Evolutionary conservation across 176 grass and related monocot species (phyloP).

Genomic region (sorghum (Sorghum bicolor)): DNA sequence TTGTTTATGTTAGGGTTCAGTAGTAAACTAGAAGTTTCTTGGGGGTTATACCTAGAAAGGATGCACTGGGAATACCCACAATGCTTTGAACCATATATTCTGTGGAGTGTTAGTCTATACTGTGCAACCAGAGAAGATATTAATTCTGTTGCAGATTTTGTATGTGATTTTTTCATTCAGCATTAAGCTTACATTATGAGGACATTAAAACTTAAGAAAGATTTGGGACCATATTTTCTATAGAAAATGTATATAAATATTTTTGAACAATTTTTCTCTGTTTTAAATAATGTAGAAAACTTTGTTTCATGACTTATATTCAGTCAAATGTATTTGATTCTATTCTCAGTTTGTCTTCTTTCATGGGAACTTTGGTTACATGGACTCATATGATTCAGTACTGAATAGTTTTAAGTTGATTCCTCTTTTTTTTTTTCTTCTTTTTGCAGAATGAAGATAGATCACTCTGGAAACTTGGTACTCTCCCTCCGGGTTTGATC

Average conservation of each 20-base stretch:
- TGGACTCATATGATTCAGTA: not conserved
- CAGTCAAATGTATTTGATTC: not conserved
- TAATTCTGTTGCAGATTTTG: not conserved
- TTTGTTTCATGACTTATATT: not conserved
- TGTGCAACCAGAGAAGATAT: not conserved
- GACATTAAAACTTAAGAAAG: not conserved
- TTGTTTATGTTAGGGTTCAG: not conserved
- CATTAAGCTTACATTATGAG: constrained; percentile 15
- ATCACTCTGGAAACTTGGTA: constrained; percentile 77
- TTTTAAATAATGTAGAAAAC: not conserved
- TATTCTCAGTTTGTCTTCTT: constrained; percentile 13
- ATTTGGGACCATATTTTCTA: not conserved
- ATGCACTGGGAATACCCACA: not conserved
- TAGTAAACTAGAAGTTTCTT: not conserved
- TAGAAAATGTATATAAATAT: not conserved
- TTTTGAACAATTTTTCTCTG: not conserved
- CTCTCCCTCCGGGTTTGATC: constrained; percentile 80
- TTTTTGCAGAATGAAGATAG: constrained; percentile 63
- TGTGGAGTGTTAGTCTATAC: not conserved
- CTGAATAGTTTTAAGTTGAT: constrained; percentile 2
- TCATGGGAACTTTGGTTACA: not conserved
- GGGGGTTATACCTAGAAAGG: not conserved
- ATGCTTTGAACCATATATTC: constrained; percentile 5
- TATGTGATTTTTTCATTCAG: not conserved
- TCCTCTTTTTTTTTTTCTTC: constrained; percentile 7